phyloP scores from a whole-genome alignment of 2,329 filamentous ascomycete species.

The Ophiocordyceps camponoti-leonardi region DNA sequence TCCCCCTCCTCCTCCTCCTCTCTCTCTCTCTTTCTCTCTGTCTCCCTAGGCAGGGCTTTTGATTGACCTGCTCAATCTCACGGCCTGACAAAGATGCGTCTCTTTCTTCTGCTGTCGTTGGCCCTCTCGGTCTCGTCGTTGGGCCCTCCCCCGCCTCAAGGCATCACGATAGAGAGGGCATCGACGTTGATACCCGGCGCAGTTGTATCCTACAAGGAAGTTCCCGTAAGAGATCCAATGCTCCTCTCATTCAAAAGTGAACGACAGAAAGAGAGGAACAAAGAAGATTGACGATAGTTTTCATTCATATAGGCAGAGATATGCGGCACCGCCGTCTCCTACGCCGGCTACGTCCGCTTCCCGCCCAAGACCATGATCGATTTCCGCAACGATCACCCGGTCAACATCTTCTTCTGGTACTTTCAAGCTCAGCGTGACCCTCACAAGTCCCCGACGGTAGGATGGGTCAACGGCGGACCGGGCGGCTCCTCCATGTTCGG shows the following conservation, averaged over 20 bases:
- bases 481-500: conserved; percentile 45
- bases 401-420: conserved; percentile 27
- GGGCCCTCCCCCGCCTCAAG: not conserved
- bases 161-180: not conserved
- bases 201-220: conserved; percentile 1
- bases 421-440: conserved; percentile 25
- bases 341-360: conserved; percentile 1
- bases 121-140: not conserved
- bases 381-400: not conserved
- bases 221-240: not conserved
- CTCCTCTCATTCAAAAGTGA: too few species aligned
- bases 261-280: too few species aligned
- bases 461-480: conserved; percentile 51
- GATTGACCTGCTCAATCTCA: not conserved
- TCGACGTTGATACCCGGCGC: not conserved
- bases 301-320: too few species aligned
- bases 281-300: too few species aligned
- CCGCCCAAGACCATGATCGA: conserved; percentile 1
- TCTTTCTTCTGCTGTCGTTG: not conserved
- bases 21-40: not conserved
- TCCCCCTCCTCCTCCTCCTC: not conserved
- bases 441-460: conserved; percentile 25
- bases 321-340: conserved; percentile 1
- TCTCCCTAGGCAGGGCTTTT: not conserved
- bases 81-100: not conserved